Base-by-base conservation (phyloP, 495 filamentous ascomycete species). In the Clavariopsis aquatica region DNA sequence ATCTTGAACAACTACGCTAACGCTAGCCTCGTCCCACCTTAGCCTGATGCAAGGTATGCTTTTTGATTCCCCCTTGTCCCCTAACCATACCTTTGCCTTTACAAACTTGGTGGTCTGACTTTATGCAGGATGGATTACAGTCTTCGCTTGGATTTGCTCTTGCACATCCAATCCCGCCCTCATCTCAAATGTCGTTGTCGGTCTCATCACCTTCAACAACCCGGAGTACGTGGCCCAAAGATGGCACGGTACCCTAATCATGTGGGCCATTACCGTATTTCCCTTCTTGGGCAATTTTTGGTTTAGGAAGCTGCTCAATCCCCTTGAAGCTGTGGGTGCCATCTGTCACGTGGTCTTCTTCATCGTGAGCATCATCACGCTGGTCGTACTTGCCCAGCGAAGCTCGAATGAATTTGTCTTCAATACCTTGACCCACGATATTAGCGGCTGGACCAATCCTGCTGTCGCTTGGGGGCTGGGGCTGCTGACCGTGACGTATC, bases 301-400 rank as follows among this genome's bases (percentile, higher is more conserved):
- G 49, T 61, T 66, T 27, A 66, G 61, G 29, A 69, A 65, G 36
- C 41, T 68, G 15, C 60, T 75, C 31, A 65, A 59, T 9, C 43
- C 62, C 1, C n/a, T 68, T 1, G 72, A 76, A 46, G 52, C 54
- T 23, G 49, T 70, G 22, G 66, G 66, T 17, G 63, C 49, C 15
- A 58, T 72, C 36, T 57, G 54, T 24, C 70, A 72, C 47, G 46
- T 72, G 1, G 52, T 65, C 12, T 69, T 67, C 49, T 72, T 72
- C 58, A 55, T 72, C 47, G 63, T 56, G 29, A 64, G 45, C 27
- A 60, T 70, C 41, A 52, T 70, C 46, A 62, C 64, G 17, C 34
- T 72, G 12, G 56, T 46, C 1, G 60, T 65, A 1, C 28, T 70
- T 2, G 70, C 63, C 15, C n/a, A 56, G 26, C 28, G 38, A 45